Base-by-base conservation (phyloP, 441 rosid genomes). In the Aquilaria agallochum region DNA sequence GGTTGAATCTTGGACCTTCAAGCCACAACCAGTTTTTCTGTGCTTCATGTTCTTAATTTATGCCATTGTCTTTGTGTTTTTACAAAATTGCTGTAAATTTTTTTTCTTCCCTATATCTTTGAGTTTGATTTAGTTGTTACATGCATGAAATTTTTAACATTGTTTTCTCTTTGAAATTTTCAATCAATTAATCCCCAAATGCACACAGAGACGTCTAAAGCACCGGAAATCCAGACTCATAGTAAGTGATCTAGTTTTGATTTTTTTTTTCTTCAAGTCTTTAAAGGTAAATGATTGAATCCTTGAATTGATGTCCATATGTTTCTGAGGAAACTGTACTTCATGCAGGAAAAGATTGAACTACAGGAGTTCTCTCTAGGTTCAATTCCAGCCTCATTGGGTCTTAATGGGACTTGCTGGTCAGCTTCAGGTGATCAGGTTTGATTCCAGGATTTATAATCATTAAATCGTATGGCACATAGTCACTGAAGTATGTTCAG, bases 361-460 rank as follows among this genome's bases (percentile, higher is more conserved):
- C 59, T 94, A 51, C 74, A 68, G 76, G 96, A 94, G 74, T 91
- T 94, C 72, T 91, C 95, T 52, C 78, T 94, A 50, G 99, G 99
- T 64, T 79, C 88, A 0, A 63, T 64, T 58, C 89, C 99, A 13
- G 97, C 99, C 52, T 63, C 71, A 76, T 72, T 94, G 74, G 99
- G 92, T 74, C 87, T 84, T 64, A 81, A 82, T 12, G 99, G 99
- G 56, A 81, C 81, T 64, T 73, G 84, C 66, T 94, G 99, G 99
- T 79, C 89, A 31, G 74, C 84, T 53, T 75, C 79, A 56, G 96
- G 92, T 56, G 94, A 86, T 77, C 97, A 89, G 96, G 99, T 94
- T 68, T 63, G 74, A 12, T 31, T 78, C 69, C 66, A 72, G 42
- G 64, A 59, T 67, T 30, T 36, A 50, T 32, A 50, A 40, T 51